Evolutionary conservation across 495 filamentous ascomycete genomes (phyloP).

Genomic region (Xylaria castorea): DNA sequence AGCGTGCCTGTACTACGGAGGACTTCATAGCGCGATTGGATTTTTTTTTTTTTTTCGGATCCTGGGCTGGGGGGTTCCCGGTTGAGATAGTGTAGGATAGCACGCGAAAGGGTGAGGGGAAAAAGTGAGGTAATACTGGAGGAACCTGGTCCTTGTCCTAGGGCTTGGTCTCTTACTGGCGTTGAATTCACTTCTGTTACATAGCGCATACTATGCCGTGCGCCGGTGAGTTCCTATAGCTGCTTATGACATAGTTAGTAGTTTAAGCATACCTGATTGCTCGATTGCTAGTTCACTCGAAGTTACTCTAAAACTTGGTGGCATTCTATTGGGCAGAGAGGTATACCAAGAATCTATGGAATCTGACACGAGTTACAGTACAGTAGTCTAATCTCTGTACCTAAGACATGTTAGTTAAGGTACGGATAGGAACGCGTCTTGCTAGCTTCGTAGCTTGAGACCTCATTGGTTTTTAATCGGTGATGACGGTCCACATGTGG

Average conservation of each 20-base stretch:
- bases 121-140: neutral
- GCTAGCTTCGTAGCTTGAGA: neutral
- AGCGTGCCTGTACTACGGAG: slow-evolving; percentile 1
- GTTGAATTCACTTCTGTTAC: neutral
- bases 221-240: neutral
- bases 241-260: neutral
- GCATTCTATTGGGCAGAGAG: neutral
- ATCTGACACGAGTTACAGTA: slow-evolving; percentile 2
- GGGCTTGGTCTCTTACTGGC: neutral
- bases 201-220: neutral
- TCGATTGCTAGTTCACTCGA: neutral
- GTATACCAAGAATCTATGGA: neutral
- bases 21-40: slow-evolving; percentile 6
- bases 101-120: slow-evolving; percentile 1
- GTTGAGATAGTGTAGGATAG: neutral
- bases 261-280: neutral
- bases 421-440: neutral
- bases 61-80: neutral
- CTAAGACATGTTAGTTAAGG: neutral
- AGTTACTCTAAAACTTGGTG: neutral
- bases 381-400: slow-evolving; percentile 2
- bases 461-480: neutral
- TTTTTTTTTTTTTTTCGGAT: neutral
- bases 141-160: neutral
- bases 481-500: slow-evolving; percentile 7